Base-by-base conservation (phyloP, 768 basidiomycete genomes). In the Boletus huronensis region DNA sequence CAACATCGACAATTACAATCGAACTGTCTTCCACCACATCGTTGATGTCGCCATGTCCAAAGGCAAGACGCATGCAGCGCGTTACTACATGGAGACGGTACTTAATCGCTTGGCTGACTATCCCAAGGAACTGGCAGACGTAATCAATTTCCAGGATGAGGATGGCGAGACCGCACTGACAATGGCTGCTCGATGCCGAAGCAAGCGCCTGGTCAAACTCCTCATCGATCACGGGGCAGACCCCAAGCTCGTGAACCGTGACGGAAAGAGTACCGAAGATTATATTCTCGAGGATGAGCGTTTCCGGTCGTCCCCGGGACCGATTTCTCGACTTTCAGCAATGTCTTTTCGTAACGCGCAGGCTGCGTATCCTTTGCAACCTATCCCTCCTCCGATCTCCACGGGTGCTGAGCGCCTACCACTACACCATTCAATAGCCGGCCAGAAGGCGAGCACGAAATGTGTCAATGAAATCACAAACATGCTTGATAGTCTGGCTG, bases 51-150 rank as follows among this genome's bases (percentile, higher is more conserved):
- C 97, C 14, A 89, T 98, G 83, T 86, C 93, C 36, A 98, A 98
- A 72, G 91, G 91, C 50, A 99, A 99, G 75, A 91, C 93, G 0
- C 97, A 98, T 63, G 97, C 97, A 2, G 93, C 96, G 9, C 82
- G 95, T 23, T 99, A 99, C 74, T 99, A 99, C 72, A 93, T 99
- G 93, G 97, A 99, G 72, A 95, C 93, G 0, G 85, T 98, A 38
- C 79, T 99, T 50, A 79, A 77, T 39, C 82, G 96, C 48, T 79
- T 99, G 38, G 79, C 89, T 6, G 94, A 95, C 65, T 99, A 91
- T 74, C 95, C 97, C 1, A 90, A 90, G 64, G 97, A 99, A 71
- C 75, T 99, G 29, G 92, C 93, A 31, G 97, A 99, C 65, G 93
- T 99, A 44, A 93, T 99, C 72, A 99, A 99, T 67, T 98, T 98